Evolutionary conservation across 1,284 basidiomycete species (phyloP), one percentile per base, ranked within the genome.

Genomic region (Papiliotrema flavescens): DNA sequence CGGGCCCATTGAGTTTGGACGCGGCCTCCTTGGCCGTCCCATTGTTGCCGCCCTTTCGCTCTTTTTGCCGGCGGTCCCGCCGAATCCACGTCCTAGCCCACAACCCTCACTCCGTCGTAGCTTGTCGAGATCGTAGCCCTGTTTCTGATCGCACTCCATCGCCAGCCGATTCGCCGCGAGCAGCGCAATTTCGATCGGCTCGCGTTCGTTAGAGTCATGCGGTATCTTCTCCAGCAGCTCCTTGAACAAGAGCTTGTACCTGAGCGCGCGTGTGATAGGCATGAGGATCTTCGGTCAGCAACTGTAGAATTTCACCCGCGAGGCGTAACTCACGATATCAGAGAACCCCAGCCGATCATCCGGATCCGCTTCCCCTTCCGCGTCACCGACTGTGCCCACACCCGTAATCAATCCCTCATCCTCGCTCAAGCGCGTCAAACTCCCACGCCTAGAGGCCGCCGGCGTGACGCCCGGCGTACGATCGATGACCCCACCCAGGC

Each of bases 211-310:
- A 14, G 54, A 28, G 22, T 17, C 35, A 6, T 28, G 26, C 24
- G 52, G 49, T 13, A 45, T 24, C 34, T 50, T 46, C 3, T n/a
- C 22, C 14, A 43, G 24, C 24, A 57, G 49, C 24, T 57, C 56
- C 36, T 56, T 43, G 54, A 67, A 70, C n/a, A 67, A 53, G 2
- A 70, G 57, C 39, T 57, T 62, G 49, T 70, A 70, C 23, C 67
- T 36, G 5, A 62, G 41, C 17, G 64, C 66, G 23, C 67, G 51
- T 32, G 65, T 64, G n/a, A 67, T 64, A 7, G 66, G 67, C 52
- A 57, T 60, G 43, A 70, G 61, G 34, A 66, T 64, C 62, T 67
- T 24, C 5, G 50, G 26, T 42, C 19, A 49, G 41, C 42, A 41
- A 14, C 35, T n/a, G 26, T n/a, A n/a, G n/a, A n/a, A n/a, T n/a